A percentile compares a stretch with the other conserved stretches of the same genome.
Conservation (phyloP, 129 eudicot species). For the Chrysanthemum lavandulifolium region DNA sequence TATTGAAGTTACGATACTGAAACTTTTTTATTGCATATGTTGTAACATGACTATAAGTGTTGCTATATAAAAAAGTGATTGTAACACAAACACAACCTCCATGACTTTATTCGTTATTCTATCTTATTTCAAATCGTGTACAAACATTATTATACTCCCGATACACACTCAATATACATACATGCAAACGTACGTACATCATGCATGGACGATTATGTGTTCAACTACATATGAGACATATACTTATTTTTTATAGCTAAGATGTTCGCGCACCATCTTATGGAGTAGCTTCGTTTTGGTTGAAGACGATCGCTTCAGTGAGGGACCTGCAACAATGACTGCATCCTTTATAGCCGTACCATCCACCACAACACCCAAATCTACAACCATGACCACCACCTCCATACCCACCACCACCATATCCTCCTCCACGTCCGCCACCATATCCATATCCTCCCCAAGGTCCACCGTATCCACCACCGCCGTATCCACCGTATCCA, state of each 20-base stretch:
- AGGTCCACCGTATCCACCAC: conserved; percentile 22
- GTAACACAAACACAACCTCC: conserved; percentile 2
- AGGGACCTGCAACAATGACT: conserved; percentile 25
- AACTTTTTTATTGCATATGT: too few species aligned
- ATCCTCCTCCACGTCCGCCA: not conserved
- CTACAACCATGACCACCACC: conserved; percentile 38
- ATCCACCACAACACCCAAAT: conserved; percentile 36
- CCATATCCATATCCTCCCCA: not conserved
- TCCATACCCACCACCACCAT: conserved; percentile 27
- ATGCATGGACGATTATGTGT: conserved; percentile 17
- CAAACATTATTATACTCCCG: conserved; percentile 23
- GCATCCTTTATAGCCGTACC: conserved; percentile 28
- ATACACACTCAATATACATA: not conserved
- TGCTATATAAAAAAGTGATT: not conserved
- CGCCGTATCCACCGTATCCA: conserved; percentile 26
- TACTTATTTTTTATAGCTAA: conserved; percentile 1
- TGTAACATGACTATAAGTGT: too few species aligned
- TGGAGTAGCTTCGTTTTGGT: conserved; percentile 28
- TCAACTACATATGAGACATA: not conserved
- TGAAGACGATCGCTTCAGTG: conserved; percentile 32
- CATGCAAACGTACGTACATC: conserved; percentile 8
- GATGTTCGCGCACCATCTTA: conserved; percentile 3
- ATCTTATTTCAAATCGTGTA: conserved; percentile 13
- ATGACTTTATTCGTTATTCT: conserved; percentile 14
- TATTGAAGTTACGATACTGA: too few species aligned